Evolutionary conservation across 345 rosid genomes (phyloP).

Genomic region (Arabidopsis suecica): DNA sequence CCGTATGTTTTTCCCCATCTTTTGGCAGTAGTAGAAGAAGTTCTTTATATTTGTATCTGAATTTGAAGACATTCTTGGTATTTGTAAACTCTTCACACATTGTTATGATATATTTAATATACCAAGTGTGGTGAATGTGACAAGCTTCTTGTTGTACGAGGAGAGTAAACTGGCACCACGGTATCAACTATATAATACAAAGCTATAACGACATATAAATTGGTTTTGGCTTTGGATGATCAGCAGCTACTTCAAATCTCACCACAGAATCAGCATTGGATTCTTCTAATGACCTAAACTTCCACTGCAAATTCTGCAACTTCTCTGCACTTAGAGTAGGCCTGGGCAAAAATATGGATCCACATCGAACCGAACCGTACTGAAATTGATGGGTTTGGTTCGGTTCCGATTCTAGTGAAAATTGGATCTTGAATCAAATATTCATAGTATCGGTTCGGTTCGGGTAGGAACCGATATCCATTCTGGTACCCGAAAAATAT

Average conservation of each 20-base stretch:
- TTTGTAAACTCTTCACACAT: slow-evolving; percentile 5
- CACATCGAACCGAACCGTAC: too few species aligned
- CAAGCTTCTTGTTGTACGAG: neutral
- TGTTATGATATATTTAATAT: neutral
- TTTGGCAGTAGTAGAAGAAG: slow-evolving; percentile 29
- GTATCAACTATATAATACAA: too few species aligned
- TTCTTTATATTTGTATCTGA: slow-evolving; percentile 19
- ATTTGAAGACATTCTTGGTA: neutral
- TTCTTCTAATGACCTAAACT: slow-evolving; percentile 52
- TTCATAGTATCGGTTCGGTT: too few species aligned
- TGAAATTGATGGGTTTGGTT: too few species aligned
- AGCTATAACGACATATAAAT: too few species aligned
- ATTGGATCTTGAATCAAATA: too few species aligned
- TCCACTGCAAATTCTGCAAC: slow-evolving; percentile 59
- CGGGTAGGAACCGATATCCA: too few species aligned
- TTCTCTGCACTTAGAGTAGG: slow-evolving; percentile 49
- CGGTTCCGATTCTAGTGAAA: too few species aligned
- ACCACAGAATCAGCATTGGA: slow-evolving; percentile 47
- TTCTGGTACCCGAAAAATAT: too few species aligned
- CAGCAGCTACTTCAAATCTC: too few species aligned
- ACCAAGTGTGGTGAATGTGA: neutral
- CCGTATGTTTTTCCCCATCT: slow-evolving; percentile 47
- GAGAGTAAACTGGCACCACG: neutral
- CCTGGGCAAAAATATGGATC: too few species aligned
- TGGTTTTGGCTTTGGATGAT: too few species aligned